A percentile compares a stretch with the other conserved stretches of the same genome.
Evolutionary conservation across 352 stramenopile species (phyloP).

Genomic region (Phytophthora capsici): DNA sequence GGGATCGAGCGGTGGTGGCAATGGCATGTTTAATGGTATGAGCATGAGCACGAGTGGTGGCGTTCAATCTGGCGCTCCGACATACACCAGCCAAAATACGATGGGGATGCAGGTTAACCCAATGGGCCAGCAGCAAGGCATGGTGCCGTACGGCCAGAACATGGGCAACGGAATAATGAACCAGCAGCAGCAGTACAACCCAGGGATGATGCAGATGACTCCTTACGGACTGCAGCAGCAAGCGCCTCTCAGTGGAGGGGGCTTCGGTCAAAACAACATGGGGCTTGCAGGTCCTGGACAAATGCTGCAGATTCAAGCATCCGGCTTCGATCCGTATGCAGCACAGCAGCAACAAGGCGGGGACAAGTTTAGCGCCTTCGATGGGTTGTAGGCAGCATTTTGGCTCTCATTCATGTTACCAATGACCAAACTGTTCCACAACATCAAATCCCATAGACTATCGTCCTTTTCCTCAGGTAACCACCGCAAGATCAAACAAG

Average conservation of each 20-base stretch:
- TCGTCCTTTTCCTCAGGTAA: not conserved
- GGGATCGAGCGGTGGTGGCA: constrained; percentile 29
- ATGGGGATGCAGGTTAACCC: constrained; percentile 37
- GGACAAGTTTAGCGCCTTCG: constrained; percentile 86
- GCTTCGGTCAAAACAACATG: constrained; percentile 48
- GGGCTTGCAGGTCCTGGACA: constrained; percentile 61
- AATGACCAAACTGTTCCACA: constrained; percentile 15
- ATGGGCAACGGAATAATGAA: constrained; percentile 50
- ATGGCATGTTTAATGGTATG: constrained; percentile 73
- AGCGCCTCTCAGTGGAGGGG: constrained; percentile 49
- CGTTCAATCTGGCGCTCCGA: constrained; percentile 29
- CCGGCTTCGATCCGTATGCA: constrained; percentile 55
- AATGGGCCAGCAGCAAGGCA: constrained; percentile 39
- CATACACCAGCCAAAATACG: constrained; percentile 50
- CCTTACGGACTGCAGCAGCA: constrained; percentile 74
- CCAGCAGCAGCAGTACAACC: constrained; percentile 55
- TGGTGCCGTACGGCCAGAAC: constrained; percentile 40
- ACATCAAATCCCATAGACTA: not conserved
- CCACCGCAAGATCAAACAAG: not conserved
- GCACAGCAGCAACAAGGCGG: constrained; percentile 57
- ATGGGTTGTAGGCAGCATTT: constrained; percentile 59
- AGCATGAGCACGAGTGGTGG: constrained; percentile 50
- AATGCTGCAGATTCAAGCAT: constrained; percentile 78
- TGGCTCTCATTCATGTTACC: constrained; percentile 32
- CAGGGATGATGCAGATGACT: constrained; percentile 78